Conservation (phyloP, 306 rosid species). For the Rosa persica region DNA sequence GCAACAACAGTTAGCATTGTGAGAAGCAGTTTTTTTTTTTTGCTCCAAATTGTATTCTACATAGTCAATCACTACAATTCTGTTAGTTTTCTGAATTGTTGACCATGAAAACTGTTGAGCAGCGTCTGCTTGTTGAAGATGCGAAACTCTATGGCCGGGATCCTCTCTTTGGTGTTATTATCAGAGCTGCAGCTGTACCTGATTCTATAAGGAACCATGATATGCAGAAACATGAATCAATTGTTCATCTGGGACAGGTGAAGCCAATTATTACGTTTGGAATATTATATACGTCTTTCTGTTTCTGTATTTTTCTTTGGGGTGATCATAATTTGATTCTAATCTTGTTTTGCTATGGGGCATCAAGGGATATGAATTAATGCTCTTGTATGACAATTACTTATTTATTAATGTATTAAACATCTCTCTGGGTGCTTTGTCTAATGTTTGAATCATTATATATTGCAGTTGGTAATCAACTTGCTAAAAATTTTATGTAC, state of each 20-base stretch:
- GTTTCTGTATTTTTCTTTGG: not conserved
- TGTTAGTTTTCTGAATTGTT: slow-evolving; percentile 31
- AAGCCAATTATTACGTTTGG: slow-evolving; percentile 24
- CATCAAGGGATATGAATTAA: not conserved
- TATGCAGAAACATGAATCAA: slow-evolving; percentile 65
- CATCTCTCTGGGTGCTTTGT: slow-evolving; percentile 11
- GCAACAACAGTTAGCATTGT: not conserved
- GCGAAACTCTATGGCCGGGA: slow-evolving; percentile 86
- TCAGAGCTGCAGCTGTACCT: slow-evolving; percentile 78
- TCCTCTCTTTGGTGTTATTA: slow-evolving; percentile 63
- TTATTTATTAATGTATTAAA: not conserved
- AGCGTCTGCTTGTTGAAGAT: slow-evolving; percentile 87
- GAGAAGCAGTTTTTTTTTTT: not conserved
- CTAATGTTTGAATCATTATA: slow-evolving; percentile 30
- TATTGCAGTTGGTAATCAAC: slow-evolving; percentile 71
- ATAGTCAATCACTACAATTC: slow-evolving; percentile 15
- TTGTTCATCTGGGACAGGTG: slow-evolving; percentile 89
- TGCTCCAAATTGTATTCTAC: not conserved
- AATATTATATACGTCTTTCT: slow-evolving; percentile 5
- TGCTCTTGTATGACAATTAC: not conserved
- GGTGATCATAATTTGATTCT: not conserved
- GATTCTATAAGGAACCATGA: slow-evolving; percentile 66
- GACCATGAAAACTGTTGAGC: slow-evolving; percentile 44
- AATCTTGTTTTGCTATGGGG: not conserved
- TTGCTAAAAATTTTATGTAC: slow-evolving; percentile 85